phyloP scores from a whole-genome alignment of 2,329 filamentous ascomycete species.

The Botrytis paeoniae region DNA sequence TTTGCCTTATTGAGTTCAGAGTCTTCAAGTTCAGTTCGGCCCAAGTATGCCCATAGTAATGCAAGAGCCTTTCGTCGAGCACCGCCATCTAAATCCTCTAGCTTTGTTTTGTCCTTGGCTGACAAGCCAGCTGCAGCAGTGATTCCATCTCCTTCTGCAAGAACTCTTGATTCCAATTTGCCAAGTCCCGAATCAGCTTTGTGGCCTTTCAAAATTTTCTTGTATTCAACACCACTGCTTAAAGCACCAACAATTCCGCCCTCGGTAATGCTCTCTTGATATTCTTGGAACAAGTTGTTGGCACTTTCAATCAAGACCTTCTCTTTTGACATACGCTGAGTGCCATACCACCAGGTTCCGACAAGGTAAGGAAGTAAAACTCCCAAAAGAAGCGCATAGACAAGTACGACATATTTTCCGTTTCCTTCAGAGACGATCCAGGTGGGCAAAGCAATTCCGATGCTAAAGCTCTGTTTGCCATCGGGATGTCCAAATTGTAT shows the following conservation, averaged over 20 bases:
- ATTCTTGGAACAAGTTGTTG: constrained; percentile 91
- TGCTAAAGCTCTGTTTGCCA: constrained; percentile 96
- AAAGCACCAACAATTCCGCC: constrained; percentile 77
- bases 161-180: constrained; percentile 78
- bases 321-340: constrained; percentile 88
- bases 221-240: constrained; percentile 83
- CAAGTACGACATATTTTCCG: constrained; percentile 88
- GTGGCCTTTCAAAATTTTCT: constrained; percentile 69
- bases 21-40: constrained; percentile 81
- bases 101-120: constrained; percentile 69
- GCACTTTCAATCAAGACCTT: constrained; percentile 90
- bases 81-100: constrained; percentile 78
- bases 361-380: constrained; percentile 90
- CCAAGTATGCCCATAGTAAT: constrained; percentile 92
- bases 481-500: constrained; percentile 95
- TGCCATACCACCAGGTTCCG: constrained; percentile 98
- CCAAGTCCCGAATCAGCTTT: constrained; percentile 77
- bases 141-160: constrained; percentile 56
- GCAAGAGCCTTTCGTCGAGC: constrained; percentile 81
- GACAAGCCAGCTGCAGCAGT: constrained; percentile 59
- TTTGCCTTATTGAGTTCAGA: constrained; percentile 76
- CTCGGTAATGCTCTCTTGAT: constrained; percentile 78
- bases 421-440: constrained; percentile 91
- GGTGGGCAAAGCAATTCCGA: constrained; percentile 91
- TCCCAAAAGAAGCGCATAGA: constrained; percentile 85